These are phyloP conservation scores for Candida anglica DNA, from an alignment of 805 yeast species.

Conservation along the genomic window DNA sequence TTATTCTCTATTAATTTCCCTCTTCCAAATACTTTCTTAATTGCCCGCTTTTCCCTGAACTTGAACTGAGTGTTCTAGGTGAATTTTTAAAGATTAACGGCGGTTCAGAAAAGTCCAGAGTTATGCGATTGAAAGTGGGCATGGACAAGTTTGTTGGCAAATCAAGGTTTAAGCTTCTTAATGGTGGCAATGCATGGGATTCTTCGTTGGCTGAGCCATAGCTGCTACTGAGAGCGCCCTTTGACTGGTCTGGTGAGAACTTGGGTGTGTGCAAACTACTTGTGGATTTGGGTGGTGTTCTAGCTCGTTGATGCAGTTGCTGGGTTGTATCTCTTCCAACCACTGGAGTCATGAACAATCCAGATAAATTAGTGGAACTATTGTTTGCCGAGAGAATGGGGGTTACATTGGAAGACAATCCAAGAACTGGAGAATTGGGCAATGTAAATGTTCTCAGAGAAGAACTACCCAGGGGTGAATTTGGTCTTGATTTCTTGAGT, in stretches of 20 bases:
- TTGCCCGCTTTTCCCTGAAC: conserved; percentile 18
- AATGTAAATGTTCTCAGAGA: conserved; percentile 30
- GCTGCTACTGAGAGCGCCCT: background rate
- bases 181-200: conserved; percentile 35
- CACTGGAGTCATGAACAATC: conserved; percentile 31
- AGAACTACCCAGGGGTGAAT: no score
- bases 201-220: no score
- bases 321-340: background rate
- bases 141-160: conserved; percentile 41
- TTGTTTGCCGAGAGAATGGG: conserved; percentile 41
- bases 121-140: conserved; percentile 10
- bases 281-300: conserved; percentile 9
- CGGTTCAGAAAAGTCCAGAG: conserved; percentile 2
- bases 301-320: conserved; percentile 6
- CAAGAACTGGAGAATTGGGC: conserved; percentile 42
- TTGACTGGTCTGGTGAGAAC: conserved; percentile 23
- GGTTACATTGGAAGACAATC: conserved; percentile 34
- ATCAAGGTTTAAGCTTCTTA: conserved; percentile 47
- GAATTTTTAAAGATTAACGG: conserved; percentile 4
- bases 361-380: conserved; percentile 34
- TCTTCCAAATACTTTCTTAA: conserved; percentile 12
- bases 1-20: conserved; percentile 6
- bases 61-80: conserved; percentile 11
- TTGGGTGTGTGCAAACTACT: conserved; percentile 18
- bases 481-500: conserved; percentile 47